Evolutionary conservation across 306 rosid species (phyloP).

Genomic region (Gillenia trifoliata): DNA sequence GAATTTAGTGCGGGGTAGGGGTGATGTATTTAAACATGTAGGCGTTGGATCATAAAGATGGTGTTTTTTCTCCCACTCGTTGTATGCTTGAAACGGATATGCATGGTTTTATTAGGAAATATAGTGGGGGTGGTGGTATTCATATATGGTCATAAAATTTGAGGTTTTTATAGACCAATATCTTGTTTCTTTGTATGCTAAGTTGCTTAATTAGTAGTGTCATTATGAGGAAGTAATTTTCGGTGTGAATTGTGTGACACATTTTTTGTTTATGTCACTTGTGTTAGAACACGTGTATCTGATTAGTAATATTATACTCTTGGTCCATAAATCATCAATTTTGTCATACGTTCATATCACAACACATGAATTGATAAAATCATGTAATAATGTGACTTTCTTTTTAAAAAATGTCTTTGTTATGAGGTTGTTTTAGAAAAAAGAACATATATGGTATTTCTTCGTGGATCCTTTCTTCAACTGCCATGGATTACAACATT

Average conservation of each 20-base stretch:
- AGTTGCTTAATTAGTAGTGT: not conserved
- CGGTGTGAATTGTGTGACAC: not conserved
- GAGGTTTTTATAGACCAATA: not conserved
- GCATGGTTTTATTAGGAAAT: conserved; percentile 8
- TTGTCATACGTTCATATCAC: too few species aligned
- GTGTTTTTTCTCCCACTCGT: not conserved
- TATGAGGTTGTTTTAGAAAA: not conserved
- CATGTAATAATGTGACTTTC: too few species aligned
- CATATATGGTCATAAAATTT: not conserved
- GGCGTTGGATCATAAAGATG: conserved; percentile 12
- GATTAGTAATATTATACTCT: too few species aligned
- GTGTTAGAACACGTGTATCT: not conserved
- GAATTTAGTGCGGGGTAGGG: not conserved
- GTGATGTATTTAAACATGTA: not conserved
- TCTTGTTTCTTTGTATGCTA: too few species aligned
- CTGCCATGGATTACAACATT: too few species aligned
- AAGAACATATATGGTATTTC: too few species aligned
- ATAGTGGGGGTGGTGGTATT: conserved; percentile 1
- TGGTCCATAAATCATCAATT: too few species aligned
- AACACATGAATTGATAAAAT: accelerated
- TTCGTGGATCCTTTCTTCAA: too few species aligned
- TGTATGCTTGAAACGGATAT: conserved; percentile 3
- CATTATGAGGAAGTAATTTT: not conserved
- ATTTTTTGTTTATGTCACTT: not conserved
- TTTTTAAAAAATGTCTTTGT: too few species aligned